Evolutionary conservation across 2,329 filamentous ascomycete species (phyloP).

Genomic region (Fusarium longipes): DNA sequence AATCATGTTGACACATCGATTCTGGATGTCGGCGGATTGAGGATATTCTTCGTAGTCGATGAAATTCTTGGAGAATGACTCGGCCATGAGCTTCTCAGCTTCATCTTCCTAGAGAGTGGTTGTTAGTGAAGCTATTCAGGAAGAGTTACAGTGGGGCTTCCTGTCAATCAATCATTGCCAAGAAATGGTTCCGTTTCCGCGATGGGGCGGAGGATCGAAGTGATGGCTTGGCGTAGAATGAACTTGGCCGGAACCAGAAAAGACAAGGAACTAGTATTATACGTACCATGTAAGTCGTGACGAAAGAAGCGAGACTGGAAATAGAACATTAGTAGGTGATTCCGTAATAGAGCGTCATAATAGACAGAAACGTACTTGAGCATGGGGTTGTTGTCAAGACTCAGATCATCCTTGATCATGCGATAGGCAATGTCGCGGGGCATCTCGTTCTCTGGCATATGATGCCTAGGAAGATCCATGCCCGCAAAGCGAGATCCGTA

Average conservation of each 20-base stretch:
- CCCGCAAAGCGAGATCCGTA: conserved; percentile 89
- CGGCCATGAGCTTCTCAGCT: conserved; percentile 93
- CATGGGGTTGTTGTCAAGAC: conserved; percentile 90
- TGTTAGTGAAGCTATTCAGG: conserved; percentile 36
- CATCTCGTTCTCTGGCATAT: conserved; percentile 93
- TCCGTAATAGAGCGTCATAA: neutral
- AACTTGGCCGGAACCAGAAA: conserved; percentile 18
- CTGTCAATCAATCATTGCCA: conserved; percentile 30
- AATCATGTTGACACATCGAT: conserved; percentile 92
- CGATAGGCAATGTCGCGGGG: conserved; percentile 92
- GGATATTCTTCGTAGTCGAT: conserved; percentile 90
- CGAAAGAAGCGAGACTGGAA: conserved; percentile 84
- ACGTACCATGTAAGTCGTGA: conserved; percentile 93
- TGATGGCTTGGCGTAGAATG: conserved; percentile 20
- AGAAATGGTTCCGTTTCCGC: conserved; percentile 25
- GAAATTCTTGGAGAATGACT: conserved; percentile 95
- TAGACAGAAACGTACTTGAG: conserved; percentile 69
- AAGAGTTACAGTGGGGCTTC: conserved; percentile 6
- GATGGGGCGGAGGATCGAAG: neutral
- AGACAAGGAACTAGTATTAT: conserved; percentile 4
- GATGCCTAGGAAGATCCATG: conserved; percentile 80
- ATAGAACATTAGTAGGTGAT: conserved; percentile 7
- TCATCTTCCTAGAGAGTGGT: conserved; percentile 77
- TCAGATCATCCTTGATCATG: conserved; percentile 96
- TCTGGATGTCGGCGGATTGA: conserved; percentile 85